Evolutionary conservation across 306 rosid genomes (phyloP), one percentile per base, ranked within the genome.

Genomic region (Gynostemma pentaphyllum): DNA sequence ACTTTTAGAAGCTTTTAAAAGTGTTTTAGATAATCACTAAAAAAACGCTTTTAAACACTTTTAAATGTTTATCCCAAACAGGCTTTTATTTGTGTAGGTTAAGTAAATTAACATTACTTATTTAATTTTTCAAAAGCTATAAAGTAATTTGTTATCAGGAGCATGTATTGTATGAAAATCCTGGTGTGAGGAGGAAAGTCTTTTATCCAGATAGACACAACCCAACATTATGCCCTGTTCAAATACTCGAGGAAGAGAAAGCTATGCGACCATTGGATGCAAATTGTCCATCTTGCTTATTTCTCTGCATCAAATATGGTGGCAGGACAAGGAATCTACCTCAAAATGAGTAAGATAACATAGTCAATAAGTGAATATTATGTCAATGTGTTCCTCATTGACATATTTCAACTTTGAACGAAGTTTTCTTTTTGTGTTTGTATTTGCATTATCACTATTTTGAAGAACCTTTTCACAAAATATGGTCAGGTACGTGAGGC

Each of bases 311-410:
- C 52, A 90, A 90, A 76, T 90, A 90, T 62, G 95, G 97, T 57
- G 97, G 97, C 76, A 87, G 95, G 62, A 90, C 97, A 48, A 85
- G 97, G 72, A 90, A 90, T 68, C 81, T 85, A 69, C 97, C 97
- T 37, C 97, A 84, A 72, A 87, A 90, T 72, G 94, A 90, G 97
- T 90, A 78, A 78, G 97, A 45, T 9, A n/a, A 32, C 18, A n/a
- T 39, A 19, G 29, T 2, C 7, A 5, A 56, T 42, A 40, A 61
- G 50, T 13, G 7, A 7, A 39, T 18, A 0, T 56, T 56, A 11
- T 51, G 11, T 51, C 8, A 51, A 24, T 50, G 26, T 50, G 15
- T 26, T 26, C 19, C 56, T 23, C 26, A 24, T 50, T 23, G 56
- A 14, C 37, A 27, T 52, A n/a, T 11, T 13, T 27, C 23, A 4